These are phyloP conservation scores for Berkeleyomyces basicola DNA, from an alignment of 2,329 filamentous ascomycete species.

Conservation along the genomic window DNA sequence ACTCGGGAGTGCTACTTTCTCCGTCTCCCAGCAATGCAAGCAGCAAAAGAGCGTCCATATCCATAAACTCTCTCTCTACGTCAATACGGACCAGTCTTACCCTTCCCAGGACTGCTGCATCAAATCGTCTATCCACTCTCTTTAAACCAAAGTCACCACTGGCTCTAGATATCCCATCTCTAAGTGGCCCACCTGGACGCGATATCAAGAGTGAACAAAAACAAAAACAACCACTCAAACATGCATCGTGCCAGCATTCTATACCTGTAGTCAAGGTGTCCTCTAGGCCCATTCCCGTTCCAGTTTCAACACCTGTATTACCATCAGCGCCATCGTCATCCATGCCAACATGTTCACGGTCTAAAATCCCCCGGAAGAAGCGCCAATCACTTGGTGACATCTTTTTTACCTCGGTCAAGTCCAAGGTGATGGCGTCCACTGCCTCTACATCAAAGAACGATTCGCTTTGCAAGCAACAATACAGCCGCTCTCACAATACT, in stretches of 20 bases:
- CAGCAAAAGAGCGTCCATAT: slow-evolving; percentile 1
- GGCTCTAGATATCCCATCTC: neutral
- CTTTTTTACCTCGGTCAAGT: slow-evolving; percentile 10
- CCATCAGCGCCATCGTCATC: neutral
- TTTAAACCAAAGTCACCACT: neutral
- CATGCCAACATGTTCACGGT: neutral
- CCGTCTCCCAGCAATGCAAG: slow-evolving; percentile 9
- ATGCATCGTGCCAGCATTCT: neutral
- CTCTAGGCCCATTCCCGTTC: neutral
- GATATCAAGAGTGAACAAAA: slow-evolving; percentile 2
- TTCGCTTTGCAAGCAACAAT: neutral
- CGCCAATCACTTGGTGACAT: slow-evolving; percentile 8
- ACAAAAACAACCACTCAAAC: neutral
- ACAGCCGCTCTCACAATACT: neutral
- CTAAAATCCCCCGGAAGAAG: neutral
- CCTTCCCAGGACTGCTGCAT: neutral
- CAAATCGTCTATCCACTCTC: neutral
- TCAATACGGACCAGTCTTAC: neutral
- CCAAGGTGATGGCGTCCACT: slow-evolving; percentile 9
- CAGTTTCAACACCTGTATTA: neutral
- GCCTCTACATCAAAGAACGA: neutral
- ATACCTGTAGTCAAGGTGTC: neutral
- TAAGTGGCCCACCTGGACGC: slow-evolving; percentile 2
- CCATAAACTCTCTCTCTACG: neutral
- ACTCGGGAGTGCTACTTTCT: neutral